These are phyloP conservation scores for Apiospora arundinis DNA, from an alignment of 2,329 filamentous ascomycete species.

Conservation along the genomic window DNA sequence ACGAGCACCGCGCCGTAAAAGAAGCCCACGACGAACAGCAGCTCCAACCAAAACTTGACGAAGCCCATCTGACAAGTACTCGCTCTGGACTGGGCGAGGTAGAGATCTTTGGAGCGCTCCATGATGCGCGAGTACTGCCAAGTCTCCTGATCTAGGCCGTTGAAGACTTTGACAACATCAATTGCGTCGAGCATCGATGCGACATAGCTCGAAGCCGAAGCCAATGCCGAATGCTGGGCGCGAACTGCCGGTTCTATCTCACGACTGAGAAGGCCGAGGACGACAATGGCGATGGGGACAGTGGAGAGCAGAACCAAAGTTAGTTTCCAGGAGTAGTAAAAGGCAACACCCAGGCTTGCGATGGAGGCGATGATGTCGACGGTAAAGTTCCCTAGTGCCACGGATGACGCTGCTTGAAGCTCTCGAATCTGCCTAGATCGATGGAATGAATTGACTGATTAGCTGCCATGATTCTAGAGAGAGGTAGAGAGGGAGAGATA, in stretches of 20 bases:
- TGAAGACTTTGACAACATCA: constrained; percentile 86
- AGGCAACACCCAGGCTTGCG: constrained; percentile 72
- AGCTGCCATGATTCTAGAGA: constrained; percentile 44
- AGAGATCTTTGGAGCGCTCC: constrained; percentile 64
- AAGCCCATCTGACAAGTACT: constrained; percentile 76
- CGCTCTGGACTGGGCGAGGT: constrained; percentile 70
- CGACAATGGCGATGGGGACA: constrained; percentile 68
- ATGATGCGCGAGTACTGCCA: constrained; percentile 68
- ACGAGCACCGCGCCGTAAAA: constrained; percentile 83
- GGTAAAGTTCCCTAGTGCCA: constrained; percentile 75
- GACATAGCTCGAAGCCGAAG: constrained; percentile 73
- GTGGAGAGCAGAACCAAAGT: constrained; percentile 80
- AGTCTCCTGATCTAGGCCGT: constrained; percentile 73
- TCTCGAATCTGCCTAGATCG: constrained; percentile 77
- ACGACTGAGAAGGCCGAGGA: constrained; percentile 66
- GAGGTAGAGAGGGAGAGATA: neutral
- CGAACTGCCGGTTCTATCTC: constrained; percentile 71
- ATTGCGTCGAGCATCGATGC: constrained; percentile 76
- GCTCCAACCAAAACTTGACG: constrained; percentile 75
- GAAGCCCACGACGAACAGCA: constrained; percentile 87
- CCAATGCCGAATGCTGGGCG: constrained; percentile 71
- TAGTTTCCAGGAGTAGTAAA: constrained; percentile 83
- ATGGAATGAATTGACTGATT: constrained; percentile 28
- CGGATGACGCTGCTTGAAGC: constrained; percentile 79
- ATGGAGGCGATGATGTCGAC: constrained; percentile 69